Evolutionary conservation across 2,329 filamentous ascomycete species (phyloP).

Genomic region (Phialemoniopsis sp.): DNA sequence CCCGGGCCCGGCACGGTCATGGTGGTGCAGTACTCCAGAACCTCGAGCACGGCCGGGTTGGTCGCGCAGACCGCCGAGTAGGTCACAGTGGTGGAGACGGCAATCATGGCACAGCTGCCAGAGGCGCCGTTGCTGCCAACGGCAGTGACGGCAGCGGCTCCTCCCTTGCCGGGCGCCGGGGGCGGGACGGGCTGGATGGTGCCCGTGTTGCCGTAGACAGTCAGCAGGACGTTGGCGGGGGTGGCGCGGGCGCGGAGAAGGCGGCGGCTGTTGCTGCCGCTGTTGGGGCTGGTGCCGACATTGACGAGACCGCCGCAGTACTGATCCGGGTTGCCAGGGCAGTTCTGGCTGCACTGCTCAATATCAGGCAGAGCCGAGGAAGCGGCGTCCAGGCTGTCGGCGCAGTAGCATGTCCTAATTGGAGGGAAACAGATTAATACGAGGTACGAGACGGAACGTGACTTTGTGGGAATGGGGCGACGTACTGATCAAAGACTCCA

Average conservation of each 20-base stretch:
- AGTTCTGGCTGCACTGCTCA: constrained; percentile 28
- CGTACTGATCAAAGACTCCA: constrained; percentile 4
- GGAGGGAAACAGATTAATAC: too few relatives aligned
- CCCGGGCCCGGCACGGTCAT: constrained; percentile 16
- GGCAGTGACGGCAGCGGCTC: not conserved
- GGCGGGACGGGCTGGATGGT: constrained; percentile 9
- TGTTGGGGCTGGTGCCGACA: constrained; percentile 16
- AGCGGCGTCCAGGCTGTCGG: constrained; percentile 30
- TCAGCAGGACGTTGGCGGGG: constrained; percentile 28
- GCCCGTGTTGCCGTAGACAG: constrained; percentile 34
- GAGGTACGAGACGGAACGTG: too few relatives aligned
- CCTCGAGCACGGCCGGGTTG: constrained; percentile 23
- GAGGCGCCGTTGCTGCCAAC: not conserved
- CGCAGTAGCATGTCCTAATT: constrained; percentile 38
- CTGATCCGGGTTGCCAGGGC: constrained; percentile 33
- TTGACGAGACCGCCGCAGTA: constrained; percentile 28
- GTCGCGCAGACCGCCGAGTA: constrained; percentile 28
- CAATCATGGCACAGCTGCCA: constrained; percentile 3
- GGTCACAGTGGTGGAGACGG: constrained; percentile 21
- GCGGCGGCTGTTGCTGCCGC: constrained; percentile 6
- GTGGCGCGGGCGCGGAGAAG: constrained; percentile 14
- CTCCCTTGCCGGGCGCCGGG: constrained; percentile 16
- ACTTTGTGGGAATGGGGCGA: too few relatives aligned
- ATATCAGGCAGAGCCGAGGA: constrained; percentile 27
- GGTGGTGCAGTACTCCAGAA: constrained; percentile 24